These are phyloP conservation scores for Globisporangium perplexum DNA, from an alignment of 352 stramenopile genomes.

Conservation along the genomic window DNA sequence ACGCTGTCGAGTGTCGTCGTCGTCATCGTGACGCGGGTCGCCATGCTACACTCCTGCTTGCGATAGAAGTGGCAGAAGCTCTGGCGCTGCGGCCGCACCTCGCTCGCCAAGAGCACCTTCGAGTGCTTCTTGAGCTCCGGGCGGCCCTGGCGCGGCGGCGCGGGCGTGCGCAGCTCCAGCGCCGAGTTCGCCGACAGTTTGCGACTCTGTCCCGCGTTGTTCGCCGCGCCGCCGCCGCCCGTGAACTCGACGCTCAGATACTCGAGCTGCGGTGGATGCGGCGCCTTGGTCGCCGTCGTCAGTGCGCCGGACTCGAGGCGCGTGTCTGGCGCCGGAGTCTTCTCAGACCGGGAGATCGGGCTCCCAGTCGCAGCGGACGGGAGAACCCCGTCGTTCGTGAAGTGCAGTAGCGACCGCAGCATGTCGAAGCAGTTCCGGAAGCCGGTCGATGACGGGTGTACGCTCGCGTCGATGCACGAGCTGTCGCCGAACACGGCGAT, in stretches of 20 bases:
- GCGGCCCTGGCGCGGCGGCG: constrained; percentile 15
- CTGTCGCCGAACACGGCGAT: constrained; percentile 76
- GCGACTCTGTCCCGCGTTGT: neutral
- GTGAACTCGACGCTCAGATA: constrained; percentile 31
- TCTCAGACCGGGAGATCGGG: neutral
- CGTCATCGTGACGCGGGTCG: constrained; percentile 24
- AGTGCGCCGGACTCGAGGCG: constrained; percentile 2
- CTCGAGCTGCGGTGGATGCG: constrained; percentile 11
- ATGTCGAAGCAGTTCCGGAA: constrained; percentile 62
- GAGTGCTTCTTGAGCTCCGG: constrained; percentile 42
- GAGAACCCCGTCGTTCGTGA: constrained; percentile 46
- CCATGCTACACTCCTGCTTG: constrained; percentile 42
- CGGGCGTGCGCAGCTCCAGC: constrained; percentile 17
- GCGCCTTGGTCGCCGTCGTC: neutral
- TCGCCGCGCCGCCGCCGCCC: constrained; percentile 13
- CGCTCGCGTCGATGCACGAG: constrained; percentile 63
- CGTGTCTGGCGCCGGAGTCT: neutral
- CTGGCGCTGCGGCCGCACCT: constrained; percentile 26
- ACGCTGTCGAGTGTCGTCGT: neutral
- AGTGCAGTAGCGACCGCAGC: constrained; percentile 47
- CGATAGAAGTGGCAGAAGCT: constrained; percentile 69
- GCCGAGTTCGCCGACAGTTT: neutral
- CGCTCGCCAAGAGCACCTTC: constrained; percentile 49
- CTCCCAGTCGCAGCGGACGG: constrained; percentile 1
- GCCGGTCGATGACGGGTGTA: constrained; percentile 24